phyloP scores from a whole-genome alignment of 2,329 filamentous ascomycete species.

The Aureobasidium mangrovei region DNA sequence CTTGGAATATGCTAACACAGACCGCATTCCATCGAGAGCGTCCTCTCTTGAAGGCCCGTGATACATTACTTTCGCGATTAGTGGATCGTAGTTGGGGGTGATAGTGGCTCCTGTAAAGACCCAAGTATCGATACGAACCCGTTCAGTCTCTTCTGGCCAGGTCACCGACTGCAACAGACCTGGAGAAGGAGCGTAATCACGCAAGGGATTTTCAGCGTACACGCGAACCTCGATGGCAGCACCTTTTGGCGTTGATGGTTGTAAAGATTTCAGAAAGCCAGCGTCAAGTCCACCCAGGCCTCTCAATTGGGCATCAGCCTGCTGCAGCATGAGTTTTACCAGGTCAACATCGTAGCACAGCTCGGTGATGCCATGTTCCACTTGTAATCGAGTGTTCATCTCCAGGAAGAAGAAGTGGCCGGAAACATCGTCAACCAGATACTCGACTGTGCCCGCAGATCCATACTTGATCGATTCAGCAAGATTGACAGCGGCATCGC shows the following conservation, averaged over 20 bases:
- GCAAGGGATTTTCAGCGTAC: conserved; percentile 51
- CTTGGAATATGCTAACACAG: conserved; percentile 36
- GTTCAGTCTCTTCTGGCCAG: conserved; percentile 39
- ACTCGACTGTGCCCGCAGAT: conserved; percentile 85
- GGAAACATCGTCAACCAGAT: conserved; percentile 75
- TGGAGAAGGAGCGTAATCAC: conserved; percentile 50
- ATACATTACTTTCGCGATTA: conserved; percentile 52
- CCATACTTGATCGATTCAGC: conserved; percentile 56
- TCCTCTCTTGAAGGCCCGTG: conserved; percentile 36
- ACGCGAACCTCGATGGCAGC: conserved; percentile 46
- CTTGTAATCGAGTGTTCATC: conserved; percentile 51
- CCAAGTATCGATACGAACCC: conserved; percentile 55
- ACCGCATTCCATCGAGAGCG: conserved; percentile 37
- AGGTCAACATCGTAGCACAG: conserved; percentile 47
- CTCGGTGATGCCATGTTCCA: conserved; percentile 52
- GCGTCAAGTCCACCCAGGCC: conserved; percentile 39
- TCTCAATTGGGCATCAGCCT: conserved; percentile 43
- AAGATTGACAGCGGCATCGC: conserved; percentile 61
- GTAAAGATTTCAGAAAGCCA: conserved; percentile 34
- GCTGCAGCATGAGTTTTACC: conserved; percentile 47
- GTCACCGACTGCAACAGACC: conserved; percentile 49
- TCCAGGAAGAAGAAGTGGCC: conserved; percentile 65
- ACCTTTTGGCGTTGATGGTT: conserved; percentile 36
- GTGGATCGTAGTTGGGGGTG: conserved; percentile 49
- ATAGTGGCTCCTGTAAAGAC: conserved; percentile 49